Evolutionary conservation across 2,329 filamentous ascomycete species (phyloP), one percentile per base, ranked within the genome.

Genomic region (Paraphaeosphaeria sporulosa): DNA sequence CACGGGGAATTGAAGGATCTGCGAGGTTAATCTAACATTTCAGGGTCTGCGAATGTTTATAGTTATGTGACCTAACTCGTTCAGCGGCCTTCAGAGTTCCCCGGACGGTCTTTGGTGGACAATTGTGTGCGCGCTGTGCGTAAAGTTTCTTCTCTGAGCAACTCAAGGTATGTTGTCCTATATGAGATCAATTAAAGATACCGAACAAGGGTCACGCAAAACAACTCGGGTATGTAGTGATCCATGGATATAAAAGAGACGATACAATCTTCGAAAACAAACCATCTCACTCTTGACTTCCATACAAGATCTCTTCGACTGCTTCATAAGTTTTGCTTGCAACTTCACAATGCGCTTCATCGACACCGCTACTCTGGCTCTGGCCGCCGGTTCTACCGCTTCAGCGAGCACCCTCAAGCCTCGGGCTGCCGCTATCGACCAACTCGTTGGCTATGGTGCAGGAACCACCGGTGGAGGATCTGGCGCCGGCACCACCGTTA

Each of bases 401-500:
- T 63, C 64, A 34, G 68, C 61, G 25, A 62, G 62, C 23, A 70
- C 69, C 13, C 50, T 74, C 50, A 63, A 71, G 57, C 65, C 66
- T 47, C 69, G 71, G 34, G 73, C 73, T 46, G 71, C 72, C 43
- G 57, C 66, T 17, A 69, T 71, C 25, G 65, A 75, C 51, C 67
- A 75, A 49, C 70, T 75, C 23, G 73, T 76, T 46, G 83, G 83
- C 30, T 85, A 81, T 66, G 82, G 79, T 56, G 82, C 80, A 42
- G 82, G 84, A 55, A 87, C 85, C 3, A 87, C 80, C 5, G 86
- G 85, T 55, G 85, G 86, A 55, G 76, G 80, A 25, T 83, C 82
- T n/a, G 85, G 85, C 51, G 78, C 82, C 2, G 85, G 84, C 10
- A 84, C 82, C 32, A 86, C 84, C 10, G 85, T 87, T 56, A 82